Conservation (phyloP, 2,329 filamentous ascomycete genomes). For the Didymella arachidicola region DNA sequence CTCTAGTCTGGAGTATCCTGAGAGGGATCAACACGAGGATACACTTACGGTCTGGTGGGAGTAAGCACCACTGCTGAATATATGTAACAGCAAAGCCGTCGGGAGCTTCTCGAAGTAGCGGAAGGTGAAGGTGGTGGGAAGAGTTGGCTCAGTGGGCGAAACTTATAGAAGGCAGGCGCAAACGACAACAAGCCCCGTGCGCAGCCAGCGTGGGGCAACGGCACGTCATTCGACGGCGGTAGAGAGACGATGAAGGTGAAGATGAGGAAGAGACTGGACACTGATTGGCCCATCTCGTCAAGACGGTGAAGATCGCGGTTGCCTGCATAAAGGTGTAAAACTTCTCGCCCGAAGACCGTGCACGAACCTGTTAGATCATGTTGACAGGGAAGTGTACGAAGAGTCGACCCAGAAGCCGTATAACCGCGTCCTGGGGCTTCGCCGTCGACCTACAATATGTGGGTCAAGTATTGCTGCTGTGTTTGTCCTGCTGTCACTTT, state of each 20-base stretch:
- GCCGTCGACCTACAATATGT: background rate
- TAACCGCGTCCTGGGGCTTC: background rate
- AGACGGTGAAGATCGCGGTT: constrained; percentile 9
- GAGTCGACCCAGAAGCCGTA: background rate
- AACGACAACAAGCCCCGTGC: constrained; percentile 19
- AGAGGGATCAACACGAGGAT: background rate
- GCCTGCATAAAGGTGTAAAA: constrained; percentile 5
- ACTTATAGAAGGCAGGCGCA: constrained; percentile 24
- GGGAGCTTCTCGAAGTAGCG: background rate
- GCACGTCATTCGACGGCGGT: constrained; percentile 5
- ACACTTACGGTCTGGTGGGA: background rate
- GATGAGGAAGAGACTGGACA: constrained; percentile 1
- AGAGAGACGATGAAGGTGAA: constrained; percentile 16
- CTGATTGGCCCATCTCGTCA: background rate
- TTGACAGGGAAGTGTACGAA: background rate
- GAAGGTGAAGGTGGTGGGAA: constrained; percentile 1
- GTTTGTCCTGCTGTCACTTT: background rate
- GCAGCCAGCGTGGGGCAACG: constrained; percentile 13
- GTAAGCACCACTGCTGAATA: background rate
- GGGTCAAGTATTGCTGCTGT: background rate
- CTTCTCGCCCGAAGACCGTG: background rate
- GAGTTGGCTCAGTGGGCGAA: constrained; percentile 1
- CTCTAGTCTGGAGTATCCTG: background rate
- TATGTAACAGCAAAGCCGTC: background rate
- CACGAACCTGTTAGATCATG: background rate